These are phyloP conservation scores for Phytophthora palmivora DNA, from an alignment of 352 stramenopile species.

Conservation along the genomic window DNA sequence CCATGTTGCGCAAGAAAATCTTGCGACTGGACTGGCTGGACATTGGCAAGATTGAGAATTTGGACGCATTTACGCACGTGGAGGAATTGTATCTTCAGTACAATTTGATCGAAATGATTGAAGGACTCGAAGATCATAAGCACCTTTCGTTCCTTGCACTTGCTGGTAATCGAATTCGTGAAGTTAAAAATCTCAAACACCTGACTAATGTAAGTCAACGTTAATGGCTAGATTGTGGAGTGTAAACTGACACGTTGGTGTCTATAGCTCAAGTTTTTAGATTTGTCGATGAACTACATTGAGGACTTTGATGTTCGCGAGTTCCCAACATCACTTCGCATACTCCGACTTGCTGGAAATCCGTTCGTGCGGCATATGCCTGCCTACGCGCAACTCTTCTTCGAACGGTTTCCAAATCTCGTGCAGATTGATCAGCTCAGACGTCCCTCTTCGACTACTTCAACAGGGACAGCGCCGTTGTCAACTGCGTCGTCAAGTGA, in stretches of 20 bases:
- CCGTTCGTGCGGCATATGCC: slow-evolving; percentile 66
- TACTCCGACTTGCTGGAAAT: slow-evolving; percentile 63
- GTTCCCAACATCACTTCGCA: slow-evolving; percentile 61
- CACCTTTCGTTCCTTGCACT: slow-evolving; percentile 71
- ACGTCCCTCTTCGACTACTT: slow-evolving; percentile 26
- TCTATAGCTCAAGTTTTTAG: slow-evolving; percentile 74
- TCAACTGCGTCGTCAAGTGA: slow-evolving; percentile 22
- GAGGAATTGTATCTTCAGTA: slow-evolving; percentile 83
- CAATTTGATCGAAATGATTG: slow-evolving; percentile 70
- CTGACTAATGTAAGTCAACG: slow-evolving; percentile 53
- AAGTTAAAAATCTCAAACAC: slow-evolving; percentile 65
- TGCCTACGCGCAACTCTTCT: slow-evolving; percentile 63
- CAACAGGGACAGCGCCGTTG: slow-evolving; percentile 9
- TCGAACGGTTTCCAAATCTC: slow-evolving; percentile 66
- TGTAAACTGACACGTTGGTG: neutral
- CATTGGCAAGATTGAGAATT: slow-evolving; percentile 75
- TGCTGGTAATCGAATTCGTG: slow-evolving; percentile 66
- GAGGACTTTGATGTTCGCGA: slow-evolving; percentile 68
- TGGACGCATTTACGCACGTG: slow-evolving; percentile 78
- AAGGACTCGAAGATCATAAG: slow-evolving; percentile 66
- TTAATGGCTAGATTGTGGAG: neutral
- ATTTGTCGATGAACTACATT: slow-evolving; percentile 81
- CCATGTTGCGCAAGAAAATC: slow-evolving; percentile 60
- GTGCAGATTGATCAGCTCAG: slow-evolving; percentile 65
- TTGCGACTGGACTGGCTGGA: slow-evolving; percentile 79